These are phyloP conservation scores for Chiua virens DNA, from an alignment of 768 basidiomycete genomes.

Conservation along the genomic window DNA sequence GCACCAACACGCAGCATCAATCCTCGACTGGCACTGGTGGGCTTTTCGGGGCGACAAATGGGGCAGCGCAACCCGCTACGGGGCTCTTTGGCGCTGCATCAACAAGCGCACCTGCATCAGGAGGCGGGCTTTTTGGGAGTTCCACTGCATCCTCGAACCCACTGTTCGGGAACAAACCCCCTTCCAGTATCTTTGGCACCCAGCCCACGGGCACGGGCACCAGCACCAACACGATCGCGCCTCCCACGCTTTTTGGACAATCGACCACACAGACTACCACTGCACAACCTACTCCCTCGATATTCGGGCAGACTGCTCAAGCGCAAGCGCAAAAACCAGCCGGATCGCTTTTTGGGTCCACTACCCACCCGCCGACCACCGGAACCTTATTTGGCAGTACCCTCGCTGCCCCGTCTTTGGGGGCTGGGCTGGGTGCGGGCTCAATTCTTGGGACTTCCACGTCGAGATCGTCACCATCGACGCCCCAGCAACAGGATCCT, in stretches of 20 bases:
- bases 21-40: slow-evolving; percentile 17
- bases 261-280: slow-evolving; percentile 12
- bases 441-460: slow-evolving; percentile 32
- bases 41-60: slow-evolving; percentile 26
- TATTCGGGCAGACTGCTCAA: slow-evolving; percentile 26
- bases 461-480: slow-evolving; percentile 36
- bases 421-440: slow-evolving; percentile 21
- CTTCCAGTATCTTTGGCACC: slow-evolving; percentile 28
- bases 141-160: slow-evolving; percentile 27
- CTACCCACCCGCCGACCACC: slow-evolving; percentile 22
- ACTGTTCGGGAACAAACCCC: slow-evolving; percentile 37
- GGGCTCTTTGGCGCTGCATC: slow-evolving; percentile 29
- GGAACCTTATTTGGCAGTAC: slow-evolving; percentile 38
- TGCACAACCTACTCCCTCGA: slow-evolving; percentile 15
- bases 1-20: slow-evolving; percentile 19
- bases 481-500: slow-evolving; percentile 55
- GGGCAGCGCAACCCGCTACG: slow-evolving; percentile 16
- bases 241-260: slow-evolving; percentile 35
- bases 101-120: slow-evolving; percentile 18
- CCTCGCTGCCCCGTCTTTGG: slow-evolving; percentile 34
- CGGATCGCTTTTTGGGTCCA: slow-evolving; percentile 34
- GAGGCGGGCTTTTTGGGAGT: slow-evolving; percentile 29
- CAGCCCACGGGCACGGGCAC: slow-evolving; percentile 24
- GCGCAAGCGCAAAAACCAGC: slow-evolving; percentile 20
- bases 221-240: slow-evolving; percentile 11